Conservation (phyloP, 1,139 yeast species). For the Taiozyma onychis region DNA sequence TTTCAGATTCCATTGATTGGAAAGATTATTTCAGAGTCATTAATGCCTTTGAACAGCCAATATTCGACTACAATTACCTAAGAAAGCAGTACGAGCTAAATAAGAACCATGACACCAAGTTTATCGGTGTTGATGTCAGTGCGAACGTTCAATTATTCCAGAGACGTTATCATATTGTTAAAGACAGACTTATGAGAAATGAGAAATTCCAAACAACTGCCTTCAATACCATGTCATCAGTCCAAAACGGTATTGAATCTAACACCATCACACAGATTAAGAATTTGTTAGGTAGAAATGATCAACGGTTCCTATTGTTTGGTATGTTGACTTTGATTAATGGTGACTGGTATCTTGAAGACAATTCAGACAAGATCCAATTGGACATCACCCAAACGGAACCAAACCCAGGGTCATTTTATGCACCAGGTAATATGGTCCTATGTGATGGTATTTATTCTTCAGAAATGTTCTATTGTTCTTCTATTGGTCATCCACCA, state of each 20-base stretch:
- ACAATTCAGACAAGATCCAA: conserved; percentile 64
- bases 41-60: conserved; percentile 62
- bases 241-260: conserved; percentile 24
- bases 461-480: conserved; percentile 62
- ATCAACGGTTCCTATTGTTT: conserved; percentile 65
- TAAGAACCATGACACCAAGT: conserved; percentile 14
- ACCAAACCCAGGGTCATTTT: conserved; percentile 64
- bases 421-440: conserved; percentile 74
- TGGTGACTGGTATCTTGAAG: conserved; percentile 76
- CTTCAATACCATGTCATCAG: conserved; percentile 30
- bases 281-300: conserved; percentile 80
- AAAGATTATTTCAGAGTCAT: conserved; percentile 63
- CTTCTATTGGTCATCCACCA: conserved; percentile 82
- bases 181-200: conserved; percentile 70
- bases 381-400: conserved; percentile 61
- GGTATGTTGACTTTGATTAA: conserved; percentile 66
- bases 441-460: conserved; percentile 83
- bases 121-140: conserved; percentile 26
- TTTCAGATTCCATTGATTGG: conserved; percentile 45
- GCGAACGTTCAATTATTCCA: conserved; percentile 34
- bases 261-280: conserved; percentile 71
- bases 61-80: conserved; percentile 55
- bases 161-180: conserved; percentile 52
- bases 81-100: conserved; percentile 55
- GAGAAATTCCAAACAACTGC: conserved; percentile 46